Conservation (phyloP, 1,284 basidiomycete genomes). For the Peniophora sp. region DNA sequence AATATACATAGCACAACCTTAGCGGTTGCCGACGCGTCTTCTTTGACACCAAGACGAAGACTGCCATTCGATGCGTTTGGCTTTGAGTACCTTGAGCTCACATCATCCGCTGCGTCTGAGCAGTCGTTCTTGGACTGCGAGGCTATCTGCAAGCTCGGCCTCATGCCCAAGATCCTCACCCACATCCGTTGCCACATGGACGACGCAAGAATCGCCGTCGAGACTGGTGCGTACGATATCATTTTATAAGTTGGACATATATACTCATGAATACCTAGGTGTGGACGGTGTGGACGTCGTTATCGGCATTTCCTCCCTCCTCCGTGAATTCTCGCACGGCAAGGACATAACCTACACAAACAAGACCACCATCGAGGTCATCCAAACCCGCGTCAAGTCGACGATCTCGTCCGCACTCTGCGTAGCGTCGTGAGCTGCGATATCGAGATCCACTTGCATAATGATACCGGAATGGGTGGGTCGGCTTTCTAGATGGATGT, state of each 20-base stretch:
- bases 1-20: too few species aligned
- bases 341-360: conserved; percentile 99
- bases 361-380: conserved; percentile 98
- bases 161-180: conserved; percentile 96
- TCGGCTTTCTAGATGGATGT: conserved; percentile 1
- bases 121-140: conserved; percentile 95
- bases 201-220: conserved; percentile 96
- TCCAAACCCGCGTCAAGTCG: conserved; percentile 97
- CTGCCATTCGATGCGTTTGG: conserved; percentile 99
- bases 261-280: conserved; percentile 38
- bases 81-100: conserved; percentile 99
- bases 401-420: conserved; percentile 95
- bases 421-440: conserved; percentile 94
- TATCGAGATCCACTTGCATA: conserved; percentile 98
- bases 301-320: conserved; percentile 98
- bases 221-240: conserved; percentile 66
- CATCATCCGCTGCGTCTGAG: conserved; percentile 96
- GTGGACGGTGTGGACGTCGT: conserved; percentile 99
- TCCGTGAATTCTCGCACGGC: conserved; percentile 98
- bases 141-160: conserved; percentile 98
- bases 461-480: conserved; percentile 90
- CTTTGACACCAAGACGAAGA: conserved; percentile 99
- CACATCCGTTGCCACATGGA: conserved; percentile 99
- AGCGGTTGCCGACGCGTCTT: too few species aligned
- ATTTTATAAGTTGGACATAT: background rate